phyloP scores from a whole-genome alignment of 352 stramenopile genomes.

The Pythium aristosporum region DNA sequence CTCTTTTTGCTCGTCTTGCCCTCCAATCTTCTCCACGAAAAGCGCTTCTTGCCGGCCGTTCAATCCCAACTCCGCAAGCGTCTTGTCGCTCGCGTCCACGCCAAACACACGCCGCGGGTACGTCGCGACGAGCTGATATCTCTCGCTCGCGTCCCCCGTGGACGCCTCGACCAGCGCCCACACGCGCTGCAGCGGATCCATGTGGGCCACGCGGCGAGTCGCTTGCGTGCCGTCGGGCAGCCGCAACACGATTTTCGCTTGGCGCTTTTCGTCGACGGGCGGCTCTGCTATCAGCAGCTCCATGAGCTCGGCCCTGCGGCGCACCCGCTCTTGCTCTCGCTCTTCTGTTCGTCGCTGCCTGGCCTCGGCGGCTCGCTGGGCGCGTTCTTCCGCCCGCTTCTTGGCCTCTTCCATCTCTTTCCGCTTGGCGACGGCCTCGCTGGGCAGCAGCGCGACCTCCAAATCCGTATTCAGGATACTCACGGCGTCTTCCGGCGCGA shows the following conservation, averaged over 20 bases:
- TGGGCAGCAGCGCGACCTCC: constrained; percentile 76
- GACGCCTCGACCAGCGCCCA: constrained; percentile 58
- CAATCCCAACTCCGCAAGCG: constrained; percentile 51
- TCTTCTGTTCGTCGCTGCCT: constrained; percentile 34
- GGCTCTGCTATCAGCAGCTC: constrained; percentile 34
- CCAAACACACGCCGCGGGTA: constrained; percentile 66
- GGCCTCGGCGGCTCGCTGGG: constrained; percentile 1
- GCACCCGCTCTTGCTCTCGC: constrained; percentile 25
- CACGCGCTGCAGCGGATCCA: constrained; percentile 32
- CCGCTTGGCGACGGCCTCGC: constrained; percentile 44
- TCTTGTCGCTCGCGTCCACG: constrained; percentile 34
- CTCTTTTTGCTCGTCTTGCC: neutral
- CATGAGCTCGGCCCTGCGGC: neutral
- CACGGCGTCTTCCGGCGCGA: constrained; percentile 58
- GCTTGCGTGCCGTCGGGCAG: constrained; percentile 45
- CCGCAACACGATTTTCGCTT: constrained; percentile 51
- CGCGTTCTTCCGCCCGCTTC: constrained; percentile 27
- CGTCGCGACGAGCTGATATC: constrained; percentile 53
- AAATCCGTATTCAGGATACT: constrained; percentile 83
- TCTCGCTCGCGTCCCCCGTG: constrained; percentile 39
- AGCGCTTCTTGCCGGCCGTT: constrained; percentile 61
- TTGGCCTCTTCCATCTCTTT: constrained; percentile 42
- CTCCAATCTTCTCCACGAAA: constrained; percentile 49
- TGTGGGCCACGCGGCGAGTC: constrained; percentile 48
- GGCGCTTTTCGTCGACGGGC: constrained; percentile 33